phyloP scores from a whole-genome alignment of 371 early-diverging fungal species.

The Scutellospora calospora region DNA sequence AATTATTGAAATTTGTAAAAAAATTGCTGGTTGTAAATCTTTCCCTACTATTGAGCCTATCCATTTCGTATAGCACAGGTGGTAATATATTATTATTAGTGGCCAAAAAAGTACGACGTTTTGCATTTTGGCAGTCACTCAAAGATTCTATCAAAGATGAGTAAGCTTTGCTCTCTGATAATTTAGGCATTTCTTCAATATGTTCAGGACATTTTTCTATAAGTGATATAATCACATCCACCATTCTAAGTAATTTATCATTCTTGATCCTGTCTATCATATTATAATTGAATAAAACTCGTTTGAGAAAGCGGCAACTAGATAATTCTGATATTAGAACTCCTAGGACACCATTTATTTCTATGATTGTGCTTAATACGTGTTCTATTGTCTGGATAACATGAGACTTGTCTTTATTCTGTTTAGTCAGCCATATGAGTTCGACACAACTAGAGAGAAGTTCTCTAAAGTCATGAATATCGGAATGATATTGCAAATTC shows the following conservation, averaged over 20 bases:
- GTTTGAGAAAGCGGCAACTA: background rate
- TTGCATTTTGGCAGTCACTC: background rate
- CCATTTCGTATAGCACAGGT: background rate
- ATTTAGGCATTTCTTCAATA: background rate
- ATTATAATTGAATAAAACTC: background rate
- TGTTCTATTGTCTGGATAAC: background rate
- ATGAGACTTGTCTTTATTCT: background rate
- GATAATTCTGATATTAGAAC: background rate
- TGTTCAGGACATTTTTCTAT: slow-evolving; percentile 15
- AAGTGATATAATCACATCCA: background rate
- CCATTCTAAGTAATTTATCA: background rate
- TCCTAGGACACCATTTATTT: background rate
- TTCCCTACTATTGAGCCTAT: background rate
- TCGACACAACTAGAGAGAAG: background rate
- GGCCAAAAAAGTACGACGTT: too few relatives aligned
- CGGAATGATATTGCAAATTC: background rate
- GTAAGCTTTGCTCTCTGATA: background rate
- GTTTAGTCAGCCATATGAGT: background rate
- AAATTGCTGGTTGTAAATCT: background rate
- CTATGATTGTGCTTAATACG: background rate
- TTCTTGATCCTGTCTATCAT: background rate
- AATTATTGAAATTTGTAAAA: background rate
- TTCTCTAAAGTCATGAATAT: background rate
- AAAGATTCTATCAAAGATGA: background rate
- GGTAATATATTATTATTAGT: background rate